A percentile compares a stretch with the other conserved stretches of the same genome.
These are phyloP conservation scores for Trametes elegans DNA, from an alignment of 768 basidiomycete genomes.

Conservation along the genomic window DNA sequence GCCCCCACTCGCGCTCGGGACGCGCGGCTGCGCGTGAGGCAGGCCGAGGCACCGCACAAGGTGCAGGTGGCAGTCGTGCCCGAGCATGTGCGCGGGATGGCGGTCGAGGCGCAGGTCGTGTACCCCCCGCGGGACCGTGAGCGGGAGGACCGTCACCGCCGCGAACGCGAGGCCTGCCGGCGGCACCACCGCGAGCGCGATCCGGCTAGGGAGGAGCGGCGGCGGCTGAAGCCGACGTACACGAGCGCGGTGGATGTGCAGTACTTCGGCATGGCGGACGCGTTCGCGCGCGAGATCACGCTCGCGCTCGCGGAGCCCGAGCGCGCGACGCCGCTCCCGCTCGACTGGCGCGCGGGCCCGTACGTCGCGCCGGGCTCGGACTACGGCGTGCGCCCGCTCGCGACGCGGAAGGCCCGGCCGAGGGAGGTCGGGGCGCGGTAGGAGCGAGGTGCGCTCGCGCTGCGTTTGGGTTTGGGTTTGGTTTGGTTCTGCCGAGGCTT, in stretches of 20 bases:
- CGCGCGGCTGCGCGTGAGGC: neutral
- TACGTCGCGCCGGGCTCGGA: conserved; percentile 4
- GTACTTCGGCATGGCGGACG: conserved; percentile 12
- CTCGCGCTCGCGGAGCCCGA: conserved; percentile 14
- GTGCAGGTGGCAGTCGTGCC: neutral
- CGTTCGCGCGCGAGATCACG: conserved; percentile 11
- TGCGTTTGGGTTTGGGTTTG: neutral
- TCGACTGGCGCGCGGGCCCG: conserved; percentile 11
- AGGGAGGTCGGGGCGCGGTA: neutral
- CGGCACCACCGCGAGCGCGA: neutral
- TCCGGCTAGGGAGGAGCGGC: neutral
- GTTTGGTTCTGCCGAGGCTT: neutral
- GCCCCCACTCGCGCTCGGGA: neutral
- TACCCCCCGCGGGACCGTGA: conserved; percentile 1
- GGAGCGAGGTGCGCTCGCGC: neutral
- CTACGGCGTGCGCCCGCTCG: conserved; percentile 12
- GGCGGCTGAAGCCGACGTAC: neutral
- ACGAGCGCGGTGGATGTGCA: conserved; percentile 7
- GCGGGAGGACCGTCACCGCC: neutral
- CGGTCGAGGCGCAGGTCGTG: conserved; percentile 7
- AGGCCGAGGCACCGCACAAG: neutral
- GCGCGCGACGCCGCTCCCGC: conserved; percentile 13
- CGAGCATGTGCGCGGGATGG: neutral
- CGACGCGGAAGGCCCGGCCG: conserved; percentile 7
- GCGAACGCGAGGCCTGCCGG: neutral